phyloP scores from a whole-genome alignment of 352 stramenopile genomes.

The Phytophthora tentaculata region DNA sequence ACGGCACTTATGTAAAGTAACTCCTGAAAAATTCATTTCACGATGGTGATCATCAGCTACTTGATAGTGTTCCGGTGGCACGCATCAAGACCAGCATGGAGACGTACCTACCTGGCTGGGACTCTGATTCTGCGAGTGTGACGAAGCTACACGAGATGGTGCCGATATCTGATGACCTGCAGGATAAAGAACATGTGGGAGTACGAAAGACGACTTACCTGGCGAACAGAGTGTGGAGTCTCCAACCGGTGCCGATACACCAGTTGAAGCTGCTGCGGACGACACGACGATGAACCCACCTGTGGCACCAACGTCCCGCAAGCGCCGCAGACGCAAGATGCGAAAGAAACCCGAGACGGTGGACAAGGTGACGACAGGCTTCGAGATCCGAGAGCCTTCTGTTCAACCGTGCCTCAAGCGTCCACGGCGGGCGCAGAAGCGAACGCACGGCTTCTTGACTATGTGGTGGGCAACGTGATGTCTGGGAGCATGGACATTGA shows the following conservation, averaged over 20 bases:
- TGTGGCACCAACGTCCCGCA: too few species aligned
- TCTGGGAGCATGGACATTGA: neutral
- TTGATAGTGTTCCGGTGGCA: too few species aligned
- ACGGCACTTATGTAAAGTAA: neutral
- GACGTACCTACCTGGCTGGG: conserved; percentile 4
- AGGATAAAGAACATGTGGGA: too few species aligned
- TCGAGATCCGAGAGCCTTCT: too few species aligned
- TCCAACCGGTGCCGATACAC: too few species aligned
- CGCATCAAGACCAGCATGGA: conserved; percentile 4
- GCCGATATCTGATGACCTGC: neutral
- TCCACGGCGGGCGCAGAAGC: neutral
- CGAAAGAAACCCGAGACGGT: neutral
- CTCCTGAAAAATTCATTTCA: too few species aligned
- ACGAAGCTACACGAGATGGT: neutral
- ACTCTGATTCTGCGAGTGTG: neutral
- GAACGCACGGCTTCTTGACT: conserved; percentile 9
- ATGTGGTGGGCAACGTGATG: conserved; percentile 4
- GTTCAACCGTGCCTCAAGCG: conserved; percentile 12
- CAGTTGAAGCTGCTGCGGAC: too few species aligned
- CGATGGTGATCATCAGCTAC: too few species aligned
- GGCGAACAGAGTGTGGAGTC: too few species aligned
- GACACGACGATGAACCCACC: too few species aligned
- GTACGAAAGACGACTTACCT: too few species aligned
- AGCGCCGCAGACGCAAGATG: neutral
- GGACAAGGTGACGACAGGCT: too few species aligned